Evolutionary conservation across 495 filamentous ascomycete species (phyloP).

Genomic region (Aeminium ludgeri): DNA sequence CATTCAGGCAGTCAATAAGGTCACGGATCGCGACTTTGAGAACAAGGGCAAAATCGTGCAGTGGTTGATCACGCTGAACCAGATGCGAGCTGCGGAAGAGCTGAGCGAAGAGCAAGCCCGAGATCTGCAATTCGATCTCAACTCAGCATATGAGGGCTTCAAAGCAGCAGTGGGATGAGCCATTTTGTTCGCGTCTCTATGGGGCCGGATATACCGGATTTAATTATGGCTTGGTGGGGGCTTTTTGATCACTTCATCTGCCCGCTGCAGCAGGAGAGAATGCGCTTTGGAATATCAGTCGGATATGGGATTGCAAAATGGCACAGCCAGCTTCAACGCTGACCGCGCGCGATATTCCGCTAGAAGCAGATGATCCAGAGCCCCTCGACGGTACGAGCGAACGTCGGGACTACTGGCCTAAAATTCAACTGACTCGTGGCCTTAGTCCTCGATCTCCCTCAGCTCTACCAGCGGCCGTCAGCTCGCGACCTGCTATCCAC

Average conservation of each 20-base stretch:
- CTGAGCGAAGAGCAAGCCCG: constrained; percentile 72
- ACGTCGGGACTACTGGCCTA: neutral
- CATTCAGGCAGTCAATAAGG: constrained; percentile 91
- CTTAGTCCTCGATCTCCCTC: constrained; percentile 32
- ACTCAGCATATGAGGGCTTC: constrained; percentile 81
- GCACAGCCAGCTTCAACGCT: neutral
- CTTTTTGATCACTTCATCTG: too few species aligned
- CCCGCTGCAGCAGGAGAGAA: too few species aligned
- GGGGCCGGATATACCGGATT: neutral
- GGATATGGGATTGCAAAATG: neutral
- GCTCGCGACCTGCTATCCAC: constrained; percentile 22
- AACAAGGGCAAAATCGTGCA: constrained; percentile 91
- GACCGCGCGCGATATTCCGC: neutral
- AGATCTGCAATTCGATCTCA: constrained; percentile 75
- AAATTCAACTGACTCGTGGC: neutral
- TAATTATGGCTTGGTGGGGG: neutral
- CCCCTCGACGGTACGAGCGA: constrained; percentile 1
- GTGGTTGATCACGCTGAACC: constrained; percentile 92
- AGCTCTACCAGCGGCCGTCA: constrained; percentile 30
- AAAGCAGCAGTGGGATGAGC: constrained; percentile 44
- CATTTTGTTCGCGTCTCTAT: neutral
- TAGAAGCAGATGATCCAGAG: neutral
- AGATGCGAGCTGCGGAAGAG: constrained; percentile 91
- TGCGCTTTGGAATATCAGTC: neutral
- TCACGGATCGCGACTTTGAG: constrained; percentile 84